Evolutionary conservation across 257 asterid species (phyloP).

Genomic region (Eucommia ulmoides): DNA sequence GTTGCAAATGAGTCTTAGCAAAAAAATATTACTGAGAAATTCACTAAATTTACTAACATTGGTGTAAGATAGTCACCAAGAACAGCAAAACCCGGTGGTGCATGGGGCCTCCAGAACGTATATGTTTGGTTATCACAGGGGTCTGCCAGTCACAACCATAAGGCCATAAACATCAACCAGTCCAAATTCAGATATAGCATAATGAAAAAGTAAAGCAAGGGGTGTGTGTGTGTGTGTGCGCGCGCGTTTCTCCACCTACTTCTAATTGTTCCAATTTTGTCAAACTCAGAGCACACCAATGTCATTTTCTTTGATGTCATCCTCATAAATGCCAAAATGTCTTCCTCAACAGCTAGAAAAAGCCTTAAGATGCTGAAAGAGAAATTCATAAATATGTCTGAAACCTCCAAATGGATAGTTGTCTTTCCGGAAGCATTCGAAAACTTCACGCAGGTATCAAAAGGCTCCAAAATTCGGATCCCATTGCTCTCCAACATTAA

Average conservation of each 20-base stretch:
- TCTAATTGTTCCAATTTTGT: conserved; percentile 66
- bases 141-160: conserved; percentile 24
- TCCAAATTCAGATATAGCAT: too few relatives aligned
- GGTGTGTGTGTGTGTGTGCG: too few relatives aligned
- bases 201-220: neutral
- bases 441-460: conserved; percentile 60
- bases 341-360: conserved; percentile 88
- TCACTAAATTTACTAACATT: conserved; percentile 57
- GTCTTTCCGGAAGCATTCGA: conserved; percentile 69
- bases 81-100: conserved; percentile 87
- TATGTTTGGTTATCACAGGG: conserved; percentile 41
- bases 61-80: conserved; percentile 97
- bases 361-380: conserved; percentile 82
- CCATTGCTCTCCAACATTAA: conserved; percentile 97
- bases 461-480: conserved; percentile 85
- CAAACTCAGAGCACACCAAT: conserved; percentile 79
- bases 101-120: conserved; percentile 96
- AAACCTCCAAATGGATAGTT: conserved; percentile 50
- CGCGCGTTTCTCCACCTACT: conserved; percentile 32
- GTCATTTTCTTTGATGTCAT: conserved; percentile 72
- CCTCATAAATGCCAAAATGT: conserved; percentile 80
- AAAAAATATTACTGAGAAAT: too few relatives aligned
- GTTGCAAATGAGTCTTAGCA: neutral
- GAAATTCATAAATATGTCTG: conserved; percentile 91
- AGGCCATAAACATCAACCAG: conserved; percentile 8